phyloP scores from a whole-genome alignment of 331 rosid species.

The Pyrus hybrid region DNA sequence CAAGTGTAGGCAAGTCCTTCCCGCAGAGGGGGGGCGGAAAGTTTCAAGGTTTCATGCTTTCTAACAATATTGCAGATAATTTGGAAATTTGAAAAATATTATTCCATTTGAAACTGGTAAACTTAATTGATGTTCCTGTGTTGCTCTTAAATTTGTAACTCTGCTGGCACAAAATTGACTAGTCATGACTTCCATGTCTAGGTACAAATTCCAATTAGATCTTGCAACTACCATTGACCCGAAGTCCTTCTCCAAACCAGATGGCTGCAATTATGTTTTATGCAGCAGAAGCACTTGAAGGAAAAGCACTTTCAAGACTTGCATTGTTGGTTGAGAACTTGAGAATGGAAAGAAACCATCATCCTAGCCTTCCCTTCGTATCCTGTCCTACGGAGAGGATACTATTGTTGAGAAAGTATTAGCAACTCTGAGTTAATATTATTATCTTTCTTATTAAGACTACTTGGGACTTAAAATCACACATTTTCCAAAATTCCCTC shows the following conservation, averaged over 20 bases:
- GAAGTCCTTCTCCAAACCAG: background rate
- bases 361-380: background rate
- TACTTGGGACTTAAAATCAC: background rate
- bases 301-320: background rate
- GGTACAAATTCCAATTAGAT: background rate
- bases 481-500: background rate
- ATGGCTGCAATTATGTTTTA: background rate
- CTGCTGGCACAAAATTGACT: slow-evolving; percentile 3
- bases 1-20: background rate
- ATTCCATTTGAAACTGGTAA: background rate
- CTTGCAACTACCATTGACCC: background rate
- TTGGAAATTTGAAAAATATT: background rate
- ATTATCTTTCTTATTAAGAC: background rate
- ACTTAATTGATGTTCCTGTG: background rate
- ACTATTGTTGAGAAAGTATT: background rate
- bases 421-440: background rate
- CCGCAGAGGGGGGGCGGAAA: background rate
- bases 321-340: background rate
- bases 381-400: background rate
- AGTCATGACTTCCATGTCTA: background rate
- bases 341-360: background rate
- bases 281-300: background rate
- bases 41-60: background rate
- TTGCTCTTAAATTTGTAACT: too few relatives aligned
- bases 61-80: background rate